Base-by-base conservation (phyloP, 2,329 filamentous ascomycete species). In the Verticillium tricorpus region DNA sequence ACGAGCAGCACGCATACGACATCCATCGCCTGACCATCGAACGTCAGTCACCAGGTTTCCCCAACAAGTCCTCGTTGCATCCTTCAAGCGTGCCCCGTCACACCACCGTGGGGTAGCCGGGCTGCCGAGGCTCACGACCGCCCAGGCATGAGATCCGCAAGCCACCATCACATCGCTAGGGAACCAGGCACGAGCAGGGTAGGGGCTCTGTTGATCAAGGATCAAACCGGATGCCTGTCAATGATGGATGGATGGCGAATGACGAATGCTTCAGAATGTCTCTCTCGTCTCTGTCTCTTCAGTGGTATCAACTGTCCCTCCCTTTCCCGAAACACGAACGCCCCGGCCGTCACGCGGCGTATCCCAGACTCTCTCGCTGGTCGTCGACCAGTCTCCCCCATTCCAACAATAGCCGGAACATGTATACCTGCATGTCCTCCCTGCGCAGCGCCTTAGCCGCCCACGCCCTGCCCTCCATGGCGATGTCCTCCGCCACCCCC, bases 351-450 rank as follows among this genome's bases (percentile, higher is more conserved):
- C 61, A 64, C 39, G 35, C 19, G 22, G 52, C 31, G 56, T 77
- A 78, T 7, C 72, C 71, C 58, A 77, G 62, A 11, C 70, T 67
- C 31, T 80, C 78, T 63, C 79, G 70, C 32, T 74, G 66, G 68
- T 90, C 87, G 73, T 88, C 81, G 17, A 85, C 82, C 17, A 90
- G 68, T 62, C 88, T 74, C 1, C 81, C 88, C 86, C 88, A 92
- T 74, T 92, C 90, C 35, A 92, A 72, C 69, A 92, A 70, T 65
- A 92, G 70, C 45, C 90, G 76, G 68, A 92, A 93, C 73, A 91
- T 81, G 69, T 92, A 93, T 9, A 92, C 80, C 72, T 91, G 87
- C 85, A 90, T 90, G 69, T 92, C 90, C 72, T 89, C 87, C 67
- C 82, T 85, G 66, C 88, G 77, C 22, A 90, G 65, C 14, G 83